phyloP scores from a whole-genome alignment of 1,284 basidiomycete species.

The Ustilago xerochloae region DNA sequence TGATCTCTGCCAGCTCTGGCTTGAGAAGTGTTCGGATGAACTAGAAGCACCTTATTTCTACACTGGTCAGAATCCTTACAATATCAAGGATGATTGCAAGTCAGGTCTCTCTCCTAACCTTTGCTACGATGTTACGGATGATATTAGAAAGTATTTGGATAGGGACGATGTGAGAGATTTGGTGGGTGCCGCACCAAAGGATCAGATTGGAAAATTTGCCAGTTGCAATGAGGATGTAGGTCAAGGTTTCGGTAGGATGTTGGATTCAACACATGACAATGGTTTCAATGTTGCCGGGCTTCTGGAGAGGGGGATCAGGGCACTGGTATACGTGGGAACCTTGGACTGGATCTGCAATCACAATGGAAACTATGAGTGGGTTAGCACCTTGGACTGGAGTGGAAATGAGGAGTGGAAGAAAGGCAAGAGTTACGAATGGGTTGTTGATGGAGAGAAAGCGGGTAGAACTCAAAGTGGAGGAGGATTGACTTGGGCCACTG shows the following conservation, averaged over 20 bases:
- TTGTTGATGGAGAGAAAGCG: conserved; percentile 45
- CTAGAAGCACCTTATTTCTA: conserved; percentile 43
- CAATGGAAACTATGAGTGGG: conserved; percentile 52
- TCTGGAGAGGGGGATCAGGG: conserved; percentile 78
- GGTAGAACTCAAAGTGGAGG: conserved; percentile 42
- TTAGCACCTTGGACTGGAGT: conserved; percentile 40
- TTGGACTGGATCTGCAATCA: conserved; percentile 67
- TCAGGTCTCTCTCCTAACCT: conserved; percentile 49
- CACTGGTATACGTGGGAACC: conserved; percentile 78
- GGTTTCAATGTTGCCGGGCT: conserved; percentile 75
- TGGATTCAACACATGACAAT: conserved; percentile 47
- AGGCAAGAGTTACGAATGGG: conserved; percentile 45
- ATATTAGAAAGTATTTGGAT: conserved; percentile 59
- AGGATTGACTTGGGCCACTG: conserved; percentile 51
- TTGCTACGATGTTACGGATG: conserved; percentile 54
- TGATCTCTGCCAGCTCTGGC: conserved; percentile 30
- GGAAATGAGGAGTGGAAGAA: conserved; percentile 17
- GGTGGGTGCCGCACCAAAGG: conserved; percentile 48
- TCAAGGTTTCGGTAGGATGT: conserved; percentile 22
- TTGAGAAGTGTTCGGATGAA: conserved; percentile 40
- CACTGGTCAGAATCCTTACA: conserved; percentile 61
- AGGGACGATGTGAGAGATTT: conserved; percentile 56
- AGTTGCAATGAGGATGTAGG: conserved; percentile 49
- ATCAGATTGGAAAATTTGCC: conserved; percentile 53
- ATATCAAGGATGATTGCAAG: conserved; percentile 58